phyloP scores from a whole-genome alignment of 371 early-diverging fungal genomes.

The Actinomucor elegans region DNA sequence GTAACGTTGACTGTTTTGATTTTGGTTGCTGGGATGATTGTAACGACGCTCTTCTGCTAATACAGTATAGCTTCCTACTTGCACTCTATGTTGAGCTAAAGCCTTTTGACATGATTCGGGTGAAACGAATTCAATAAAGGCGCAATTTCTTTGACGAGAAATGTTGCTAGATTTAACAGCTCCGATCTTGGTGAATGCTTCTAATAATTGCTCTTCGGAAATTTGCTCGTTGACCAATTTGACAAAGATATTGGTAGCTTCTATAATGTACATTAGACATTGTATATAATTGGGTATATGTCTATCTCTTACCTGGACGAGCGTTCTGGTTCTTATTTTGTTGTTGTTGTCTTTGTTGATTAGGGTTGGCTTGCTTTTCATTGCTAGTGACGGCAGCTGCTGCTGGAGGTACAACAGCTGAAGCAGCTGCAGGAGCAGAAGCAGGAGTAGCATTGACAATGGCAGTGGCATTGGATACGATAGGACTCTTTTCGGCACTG shows the following conservation, averaged over 20 bases:
- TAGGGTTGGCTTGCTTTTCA: background rate
- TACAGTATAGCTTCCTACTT: slow-evolving; percentile 18
- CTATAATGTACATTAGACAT: background rate
- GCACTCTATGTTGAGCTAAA: slow-evolving; percentile 34
- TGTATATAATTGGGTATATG: background rate
- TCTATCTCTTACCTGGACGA: slow-evolving; percentile 12
- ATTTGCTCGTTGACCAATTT: slow-evolving; percentile 32
- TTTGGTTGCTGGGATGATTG: slow-evolving; percentile 6
- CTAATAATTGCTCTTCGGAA: slow-evolving; percentile 34
- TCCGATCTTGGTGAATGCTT: slow-evolving; percentile 42
- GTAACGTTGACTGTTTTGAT: background rate
- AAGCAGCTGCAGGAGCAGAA: background rate
- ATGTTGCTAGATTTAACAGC: slow-evolving; percentile 31
- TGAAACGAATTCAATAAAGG: slow-evolving; percentile 37
- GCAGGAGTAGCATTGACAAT: slow-evolving; percentile 15
- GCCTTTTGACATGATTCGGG: slow-evolving; percentile 45
- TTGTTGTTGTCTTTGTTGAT: slow-evolving; percentile 5
- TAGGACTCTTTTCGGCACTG: too few relatives aligned
- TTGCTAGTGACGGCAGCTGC: background rate
- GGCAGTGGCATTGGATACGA: slow-evolving; percentile 14
- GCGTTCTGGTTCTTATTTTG: slow-evolving; percentile 14
- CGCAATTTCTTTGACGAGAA: slow-evolving; percentile 21
- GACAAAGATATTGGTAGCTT: slow-evolving; percentile 36
- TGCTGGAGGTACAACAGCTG: background rate
- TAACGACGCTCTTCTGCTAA: slow-evolving; percentile 47